Evolutionary conservation across 2,329 filamentous ascomycete genomes (phyloP), one percentile per base, ranked within the genome.

Genomic region (Sporothrix humicola): DNA sequence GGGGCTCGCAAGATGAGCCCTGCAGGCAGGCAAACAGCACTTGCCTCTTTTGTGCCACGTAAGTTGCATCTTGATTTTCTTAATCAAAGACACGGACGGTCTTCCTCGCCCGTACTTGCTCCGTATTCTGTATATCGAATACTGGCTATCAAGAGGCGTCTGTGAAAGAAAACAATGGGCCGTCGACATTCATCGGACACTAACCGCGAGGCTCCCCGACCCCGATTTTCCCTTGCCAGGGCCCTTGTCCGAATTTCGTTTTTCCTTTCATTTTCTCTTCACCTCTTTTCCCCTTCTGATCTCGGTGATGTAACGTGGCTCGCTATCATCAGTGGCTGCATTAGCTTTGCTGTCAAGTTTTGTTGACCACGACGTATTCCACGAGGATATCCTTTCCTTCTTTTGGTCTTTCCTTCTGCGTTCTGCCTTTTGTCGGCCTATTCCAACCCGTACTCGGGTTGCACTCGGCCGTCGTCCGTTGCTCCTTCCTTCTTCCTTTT

Each of bases 401-500:
- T 44, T 50, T 37, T 37, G 31, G 31, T 37, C 31, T 37, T 37
- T 37, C 31, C 20, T 3, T n/a, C 20, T 61, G 5, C 7, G 12
- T 48, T 44, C 3, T n/a, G 13, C 42, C 15, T 65, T 46, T 2
- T 10, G 26, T 37, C 56, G 56, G 56, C 56, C 17, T 44, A 56
- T 63, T 63, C 20, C 48, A 26, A 20, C 61, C 44, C 42, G 10
- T 42, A 26, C 42, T 50, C 42, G 61, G 20, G 61, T 66, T 66
- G 20, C 44, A 50, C 63, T 66, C 44, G 63, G 63, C 63, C 63
- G 63, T 50, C 50, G 63, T 31, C 44, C 15, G 42, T 26, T 42
- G 59, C 17, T 50, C 63, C 44, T 56, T 66, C 63, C 20, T n/a
- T 31, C 20, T 26, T 26, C 63, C 44, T 50, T 31, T 59, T 46